Percentiles rank a stretch among this genome's conserved stretches.
These are phyloP conservation scores for Penicillium crystallinum DNA, from an alignment of 495 filamentous ascomycete species.

Conservation along the genomic window DNA sequence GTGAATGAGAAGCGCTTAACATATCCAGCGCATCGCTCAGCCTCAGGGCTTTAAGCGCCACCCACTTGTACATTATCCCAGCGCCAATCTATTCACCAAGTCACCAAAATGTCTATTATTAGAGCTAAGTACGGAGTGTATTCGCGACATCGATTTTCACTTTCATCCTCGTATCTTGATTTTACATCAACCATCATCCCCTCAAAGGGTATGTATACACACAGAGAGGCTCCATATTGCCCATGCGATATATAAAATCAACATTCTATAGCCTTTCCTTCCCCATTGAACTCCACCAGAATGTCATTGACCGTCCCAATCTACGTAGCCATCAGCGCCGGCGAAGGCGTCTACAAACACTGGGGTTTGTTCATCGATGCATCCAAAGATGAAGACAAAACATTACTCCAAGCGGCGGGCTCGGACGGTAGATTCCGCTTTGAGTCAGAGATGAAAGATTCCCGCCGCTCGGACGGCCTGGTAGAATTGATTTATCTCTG, in stretches of 20 bases:
- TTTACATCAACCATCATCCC: no score
- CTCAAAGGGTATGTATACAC: no score
- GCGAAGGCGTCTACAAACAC: not conserved
- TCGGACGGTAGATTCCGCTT: not conserved
- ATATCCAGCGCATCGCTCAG: not conserved
- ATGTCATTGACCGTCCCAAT: not conserved
- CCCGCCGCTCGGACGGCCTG: not conserved
- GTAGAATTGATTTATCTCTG: not conserved
- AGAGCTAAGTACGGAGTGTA: no score
- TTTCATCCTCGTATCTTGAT: no score
- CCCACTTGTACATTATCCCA: no score
- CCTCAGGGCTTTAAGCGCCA: not conserved
- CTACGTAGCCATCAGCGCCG: not conserved
- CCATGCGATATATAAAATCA: no score
- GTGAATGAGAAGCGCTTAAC: not conserved
- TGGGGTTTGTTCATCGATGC: not conserved
- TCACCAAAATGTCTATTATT: no score
- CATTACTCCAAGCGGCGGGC: not conserved
- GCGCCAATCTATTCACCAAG: no score
- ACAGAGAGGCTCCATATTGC: no score
- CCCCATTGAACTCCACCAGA: not conserved
- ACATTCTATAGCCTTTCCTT: not conserved
- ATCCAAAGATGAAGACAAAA: not conserved
- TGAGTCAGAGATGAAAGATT: not conserved
- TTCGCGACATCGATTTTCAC: no score